phyloP scores from a whole-genome alignment of 2,329 filamentous ascomycete genomes.

The Parafenestella ontariensis region DNA sequence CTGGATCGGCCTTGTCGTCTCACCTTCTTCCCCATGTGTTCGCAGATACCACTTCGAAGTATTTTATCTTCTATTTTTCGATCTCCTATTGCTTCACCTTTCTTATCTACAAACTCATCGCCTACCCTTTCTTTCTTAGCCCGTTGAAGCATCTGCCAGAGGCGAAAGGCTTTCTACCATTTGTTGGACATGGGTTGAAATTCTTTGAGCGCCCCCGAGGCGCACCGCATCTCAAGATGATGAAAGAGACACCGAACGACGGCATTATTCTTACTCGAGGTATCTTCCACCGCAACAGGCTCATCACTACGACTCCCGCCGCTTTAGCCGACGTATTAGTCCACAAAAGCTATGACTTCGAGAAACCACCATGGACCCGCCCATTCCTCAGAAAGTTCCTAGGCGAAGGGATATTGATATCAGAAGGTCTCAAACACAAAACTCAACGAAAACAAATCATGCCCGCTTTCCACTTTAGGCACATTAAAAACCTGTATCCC shows the following conservation, averaged over 20 bases:
- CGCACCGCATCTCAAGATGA: constrained; percentile 39
- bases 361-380: constrained; percentile 56
- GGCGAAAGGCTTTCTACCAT: constrained; percentile 31
- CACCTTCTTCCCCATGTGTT: constrained; percentile 30
- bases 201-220: constrained; percentile 47
- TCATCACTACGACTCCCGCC: constrained; percentile 49
- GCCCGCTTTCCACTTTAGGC: constrained; percentile 85
- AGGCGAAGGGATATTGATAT: constrained; percentile 59
- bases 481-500: constrained; percentile 84
- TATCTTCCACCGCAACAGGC: constrained; percentile 47
- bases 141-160: constrained; percentile 51
- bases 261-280: constrained; percentile 50
- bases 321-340: constrained; percentile 61
- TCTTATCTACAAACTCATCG: constrained; percentile 27
- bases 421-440: constrained; percentile 59
- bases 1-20: constrained; percentile 26
- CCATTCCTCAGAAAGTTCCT: constrained; percentile 58
- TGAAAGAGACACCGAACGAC: constrained; percentile 50
- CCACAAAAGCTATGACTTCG: constrained; percentile 61
- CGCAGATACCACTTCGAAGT: constrained; percentile 16
- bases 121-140: constrained; percentile 50
- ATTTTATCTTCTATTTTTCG: constrained; percentile 24
- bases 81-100: constrained; percentile 23
- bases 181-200: constrained; percentile 49
- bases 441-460: constrained; percentile 74